Percentiles rank a stretch among this genome's conserved stretches.
Conservation (phyloP, 192 early-diverging fungal species). For the Backusella sp. region DNA sequence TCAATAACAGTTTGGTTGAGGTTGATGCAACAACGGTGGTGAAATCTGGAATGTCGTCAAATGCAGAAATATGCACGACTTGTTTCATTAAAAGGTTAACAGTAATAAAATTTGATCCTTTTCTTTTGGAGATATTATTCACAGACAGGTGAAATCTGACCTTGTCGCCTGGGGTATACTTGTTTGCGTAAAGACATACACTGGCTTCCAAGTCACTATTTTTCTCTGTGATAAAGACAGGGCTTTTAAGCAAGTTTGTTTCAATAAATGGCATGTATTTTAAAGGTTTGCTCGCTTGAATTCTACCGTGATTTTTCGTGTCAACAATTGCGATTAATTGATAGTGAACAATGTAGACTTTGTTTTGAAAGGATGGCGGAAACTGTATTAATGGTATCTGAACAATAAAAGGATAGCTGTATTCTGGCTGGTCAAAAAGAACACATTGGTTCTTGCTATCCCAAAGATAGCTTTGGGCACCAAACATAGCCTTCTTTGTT, state of each 20-base stretch:
- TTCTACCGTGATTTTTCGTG: neutral
- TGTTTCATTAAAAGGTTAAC: neutral
- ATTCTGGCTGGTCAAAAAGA: neutral
- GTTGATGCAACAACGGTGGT: neutral
- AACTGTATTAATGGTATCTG: constrained; percentile 20
- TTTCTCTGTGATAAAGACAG: neutral
- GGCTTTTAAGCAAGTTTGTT: constrained; percentile 8
- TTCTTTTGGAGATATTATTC: neutral
- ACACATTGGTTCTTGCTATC: neutral
- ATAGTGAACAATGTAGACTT: neutral
- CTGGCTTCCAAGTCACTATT: neutral
- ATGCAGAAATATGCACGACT: neutral
- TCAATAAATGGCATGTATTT: constrained; percentile 18
- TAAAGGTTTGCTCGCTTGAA: neutral
- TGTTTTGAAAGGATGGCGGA: constrained; percentile 5
- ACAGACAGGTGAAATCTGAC: neutral
- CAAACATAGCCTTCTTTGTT: neutral
- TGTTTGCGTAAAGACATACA: neutral
- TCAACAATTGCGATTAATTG: constrained; percentile 6
- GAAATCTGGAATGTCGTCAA: neutral
- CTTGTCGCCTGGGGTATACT: neutral
- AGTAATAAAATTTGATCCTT: neutral
- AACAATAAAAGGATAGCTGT: constrained; percentile 19
- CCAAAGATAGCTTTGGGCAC: constrained; percentile 10
- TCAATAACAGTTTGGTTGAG: neutral